Percentiles rank a stretch among this genome's conserved stretches.
Evolutionary conservation across 352 stramenopile genomes (phyloP).

Genomic region (Pythium sp.): DNA sequence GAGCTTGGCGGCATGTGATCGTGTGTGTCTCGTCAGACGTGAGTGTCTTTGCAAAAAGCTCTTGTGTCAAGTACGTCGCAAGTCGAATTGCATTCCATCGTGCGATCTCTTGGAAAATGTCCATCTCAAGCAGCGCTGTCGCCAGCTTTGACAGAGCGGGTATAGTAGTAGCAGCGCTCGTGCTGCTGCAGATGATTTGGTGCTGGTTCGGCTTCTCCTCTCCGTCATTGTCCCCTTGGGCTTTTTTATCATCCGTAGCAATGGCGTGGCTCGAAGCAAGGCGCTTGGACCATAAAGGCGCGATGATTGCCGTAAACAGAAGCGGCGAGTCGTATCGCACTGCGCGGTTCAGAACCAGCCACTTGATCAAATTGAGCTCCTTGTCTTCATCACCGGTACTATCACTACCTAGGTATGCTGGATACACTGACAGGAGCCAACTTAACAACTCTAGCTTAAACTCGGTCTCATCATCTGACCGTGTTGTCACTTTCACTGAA

Average conservation of each 20-base stretch:
- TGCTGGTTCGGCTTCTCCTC: neutral
- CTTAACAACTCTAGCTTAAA: neutral
- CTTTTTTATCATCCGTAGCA: neutral
- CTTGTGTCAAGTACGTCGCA: neutral
- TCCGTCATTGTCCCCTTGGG: no score
- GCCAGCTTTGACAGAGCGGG: neutral
- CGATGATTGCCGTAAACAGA: conserved; percentile 4
- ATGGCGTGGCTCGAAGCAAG: no score
- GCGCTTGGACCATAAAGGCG: conserved; percentile 1
- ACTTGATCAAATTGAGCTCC: neutral
- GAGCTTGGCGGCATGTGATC: neutral
- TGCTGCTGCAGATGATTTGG: neutral
- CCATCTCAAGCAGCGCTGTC: neutral
- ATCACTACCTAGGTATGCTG: neutral
- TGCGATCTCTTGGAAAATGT: conserved; percentile 22
- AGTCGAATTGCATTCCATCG: conserved; percentile 39
- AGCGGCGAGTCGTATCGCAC: conserved; percentile 11
- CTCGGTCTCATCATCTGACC: neutral
- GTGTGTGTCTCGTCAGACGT: neutral
- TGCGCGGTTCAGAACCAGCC: conserved; percentile 5
- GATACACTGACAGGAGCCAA: conserved; percentile 3
- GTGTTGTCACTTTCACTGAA: no score
- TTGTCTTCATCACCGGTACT: neutral
- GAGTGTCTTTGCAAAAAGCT: neutral
- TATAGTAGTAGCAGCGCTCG: no score